Percentiles rank a stretch among this genome's conserved stretches.
Conservation (phyloP, 441 rosid genomes). For the Arabidopsis lyrata region DNA sequence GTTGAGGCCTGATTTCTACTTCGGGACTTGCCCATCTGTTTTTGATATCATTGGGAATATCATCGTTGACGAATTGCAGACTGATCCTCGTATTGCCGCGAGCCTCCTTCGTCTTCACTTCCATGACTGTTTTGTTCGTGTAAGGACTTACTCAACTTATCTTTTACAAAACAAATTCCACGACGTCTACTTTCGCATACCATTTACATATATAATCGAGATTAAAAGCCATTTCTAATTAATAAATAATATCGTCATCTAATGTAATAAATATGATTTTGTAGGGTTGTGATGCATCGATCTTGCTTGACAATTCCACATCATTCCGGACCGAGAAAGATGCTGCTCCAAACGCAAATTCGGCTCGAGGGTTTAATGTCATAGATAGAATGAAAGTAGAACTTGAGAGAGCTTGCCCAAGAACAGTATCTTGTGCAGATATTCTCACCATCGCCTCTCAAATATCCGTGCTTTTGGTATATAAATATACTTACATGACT, state of each 20-base stretch:
- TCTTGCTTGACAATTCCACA: conserved; percentile 53
- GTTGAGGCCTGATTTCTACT: conserved; percentile 56
- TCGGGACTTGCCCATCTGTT: conserved; percentile 52
- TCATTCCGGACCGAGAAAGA: conserved; percentile 61
- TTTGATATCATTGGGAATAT: conserved; percentile 43
- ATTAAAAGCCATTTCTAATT: neutral
- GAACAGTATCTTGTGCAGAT: conserved; percentile 62
- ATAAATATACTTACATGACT: neutral
- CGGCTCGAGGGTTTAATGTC: conserved; percentile 53
- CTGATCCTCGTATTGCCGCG: conserved; percentile 63
- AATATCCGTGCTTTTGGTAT: conserved; percentile 55
- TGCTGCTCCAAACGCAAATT: conserved; percentile 52
- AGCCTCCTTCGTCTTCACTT: conserved; percentile 74
- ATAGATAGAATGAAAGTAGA: conserved; percentile 58
- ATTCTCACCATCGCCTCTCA: conserved; percentile 58
- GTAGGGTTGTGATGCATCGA: conserved; percentile 74
- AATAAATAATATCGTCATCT: neutral
- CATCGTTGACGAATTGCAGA: conserved; percentile 40
- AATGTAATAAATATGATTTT: neutral
- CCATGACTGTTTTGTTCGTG: conserved; percentile 80
- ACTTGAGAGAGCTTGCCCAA: conserved; percentile 54
- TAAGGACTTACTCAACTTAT: conserved; percentile 30
- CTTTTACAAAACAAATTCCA: neutral
- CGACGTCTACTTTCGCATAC: no score
- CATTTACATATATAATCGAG: neutral